These are phyloP conservation scores for Candida silvicultrix DNA, from an alignment of 805 yeast genomes.

Conservation along the genomic window DNA sequence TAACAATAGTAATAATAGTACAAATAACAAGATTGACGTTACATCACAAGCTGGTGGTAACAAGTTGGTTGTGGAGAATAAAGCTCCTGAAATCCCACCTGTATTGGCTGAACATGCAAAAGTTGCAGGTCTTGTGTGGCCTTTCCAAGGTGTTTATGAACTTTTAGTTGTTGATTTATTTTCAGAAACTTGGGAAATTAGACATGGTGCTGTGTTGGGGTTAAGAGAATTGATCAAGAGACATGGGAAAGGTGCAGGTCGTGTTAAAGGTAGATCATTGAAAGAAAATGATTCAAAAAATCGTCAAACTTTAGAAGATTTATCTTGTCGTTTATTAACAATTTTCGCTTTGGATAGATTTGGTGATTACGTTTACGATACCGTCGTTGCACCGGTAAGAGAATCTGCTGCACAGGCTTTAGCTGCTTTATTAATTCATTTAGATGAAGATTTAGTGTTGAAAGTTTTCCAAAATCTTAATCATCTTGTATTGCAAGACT, in stretches of 20 bases:
- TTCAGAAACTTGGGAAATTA: slow-evolving; percentile 84
- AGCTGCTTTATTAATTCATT: slow-evolving; percentile 80
- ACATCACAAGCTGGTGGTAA: slow-evolving; percentile 78
- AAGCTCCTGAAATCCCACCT: slow-evolving; percentile 56
- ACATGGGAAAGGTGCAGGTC: slow-evolving; percentile 84
- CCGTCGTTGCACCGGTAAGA: slow-evolving; percentile 96
- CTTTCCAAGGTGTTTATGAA: slow-evolving; percentile 89
- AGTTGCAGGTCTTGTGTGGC: slow-evolving; percentile 80
- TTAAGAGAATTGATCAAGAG: slow-evolving; percentile 75
- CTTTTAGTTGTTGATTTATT: slow-evolving; percentile 71
- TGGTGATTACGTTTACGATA: slow-evolving; percentile 95
- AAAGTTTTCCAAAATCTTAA: slow-evolving; percentile 61
- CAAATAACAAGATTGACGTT: slow-evolving; percentile 45
- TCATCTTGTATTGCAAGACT: slow-evolving; percentile 62
- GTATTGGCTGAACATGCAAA: slow-evolving; percentile 64
- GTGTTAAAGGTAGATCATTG: slow-evolving; percentile 55
- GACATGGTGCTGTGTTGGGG: slow-evolving; percentile 96
- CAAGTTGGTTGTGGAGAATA: slow-evolving; percentile 80
- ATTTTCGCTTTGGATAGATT: slow-evolving; percentile 89
- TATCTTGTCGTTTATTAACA: slow-evolving; percentile 78
- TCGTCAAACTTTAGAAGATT: slow-evolving; percentile 70
- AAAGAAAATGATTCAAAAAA: slow-evolving; percentile 64
- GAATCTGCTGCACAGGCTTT: slow-evolving; percentile 94
- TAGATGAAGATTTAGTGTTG: slow-evolving; percentile 47
- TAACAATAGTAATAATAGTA: slow-evolving; percentile 23